Percentiles rank a stretch among this genome's conserved stretches.
Evolutionary conservation across 1,284 basidiomycete genomes (phyloP).

Genomic region (Neonothopanus nambi): DNA sequence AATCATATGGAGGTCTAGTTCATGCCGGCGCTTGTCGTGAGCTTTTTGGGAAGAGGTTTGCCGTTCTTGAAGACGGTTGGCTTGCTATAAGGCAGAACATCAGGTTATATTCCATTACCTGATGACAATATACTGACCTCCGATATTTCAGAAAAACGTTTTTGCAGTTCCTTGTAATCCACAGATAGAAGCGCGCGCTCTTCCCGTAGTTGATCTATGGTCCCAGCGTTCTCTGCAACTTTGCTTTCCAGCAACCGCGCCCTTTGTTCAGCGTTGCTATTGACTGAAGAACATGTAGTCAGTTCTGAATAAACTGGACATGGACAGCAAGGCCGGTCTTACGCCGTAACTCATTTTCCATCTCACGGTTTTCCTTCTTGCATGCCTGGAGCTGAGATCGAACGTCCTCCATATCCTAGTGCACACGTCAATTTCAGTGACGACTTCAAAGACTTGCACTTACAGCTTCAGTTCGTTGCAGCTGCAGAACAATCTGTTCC

Average conservation of each 20-base stretch:
- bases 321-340: background rate
- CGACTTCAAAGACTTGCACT: slow-evolving; percentile 20
- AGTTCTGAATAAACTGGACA: background rate
- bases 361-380: slow-evolving; percentile 16
- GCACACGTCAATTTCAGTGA: background rate
- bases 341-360: slow-evolving; percentile 16
- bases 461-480: slow-evolving; percentile 71
- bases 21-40: slow-evolving; percentile 69
- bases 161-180: slow-evolving; percentile 72
- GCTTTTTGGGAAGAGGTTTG: slow-evolving; percentile 61
- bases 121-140: slow-evolving; percentile 43
- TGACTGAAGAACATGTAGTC: slow-evolving; percentile 33
- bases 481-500: slow-evolving; percentile 56
- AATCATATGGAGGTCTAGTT: slow-evolving; percentile 65
- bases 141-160: slow-evolving; percentile 59
- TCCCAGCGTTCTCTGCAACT: slow-evolving; percentile 62
- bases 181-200: slow-evolving; percentile 66
- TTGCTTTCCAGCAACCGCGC: slow-evolving; percentile 63
- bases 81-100: slow-evolving; percentile 39
- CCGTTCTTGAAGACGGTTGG: slow-evolving; percentile 60
- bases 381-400: slow-evolving; percentile 45
- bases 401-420: slow-evolving; percentile 75
- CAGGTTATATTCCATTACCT: background rate
- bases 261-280: slow-evolving; percentile 66
- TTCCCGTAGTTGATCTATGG: slow-evolving; percentile 70